Evolutionary conservation across 208 protist species (phyloP).

Genomic region (Trypanosoma avium): DNA sequence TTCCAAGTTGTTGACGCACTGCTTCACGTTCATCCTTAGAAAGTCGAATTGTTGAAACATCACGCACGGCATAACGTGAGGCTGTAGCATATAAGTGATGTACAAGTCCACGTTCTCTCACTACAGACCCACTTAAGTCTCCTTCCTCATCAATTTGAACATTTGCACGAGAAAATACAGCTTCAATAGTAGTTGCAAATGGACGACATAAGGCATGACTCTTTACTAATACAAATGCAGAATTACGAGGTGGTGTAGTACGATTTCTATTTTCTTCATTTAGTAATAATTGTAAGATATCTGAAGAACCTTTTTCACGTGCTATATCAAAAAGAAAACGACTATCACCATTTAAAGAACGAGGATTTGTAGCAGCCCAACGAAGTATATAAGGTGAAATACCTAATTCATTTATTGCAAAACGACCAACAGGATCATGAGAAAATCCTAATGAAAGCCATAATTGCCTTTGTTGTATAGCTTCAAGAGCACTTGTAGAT

Average conservation of each 20-base stretch:
- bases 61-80: constrained; percentile 35
- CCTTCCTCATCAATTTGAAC: constrained; percentile 53
- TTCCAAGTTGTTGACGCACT: constrained; percentile 28
- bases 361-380: constrained; percentile 19
- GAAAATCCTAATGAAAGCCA: constrained; percentile 42
- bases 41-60: constrained; percentile 34
- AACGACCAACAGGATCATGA: constrained; percentile 33
- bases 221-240: constrained; percentile 69
- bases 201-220: constrained; percentile 50
- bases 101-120: constrained; percentile 38
- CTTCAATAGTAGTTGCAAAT: constrained; percentile 39
- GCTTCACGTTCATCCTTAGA: constrained; percentile 22
- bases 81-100: constrained; percentile 40
- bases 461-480: constrained; percentile 63
- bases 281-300: constrained; percentile 22
- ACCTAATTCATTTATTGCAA: constrained; percentile 25
- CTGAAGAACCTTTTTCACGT: constrained; percentile 10
- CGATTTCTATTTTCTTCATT: constrained; percentile 21
- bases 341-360: constrained; percentile 17
- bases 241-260: constrained; percentile 32
- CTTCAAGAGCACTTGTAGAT: constrained; percentile 66
- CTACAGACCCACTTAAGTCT: constrained; percentile 29
- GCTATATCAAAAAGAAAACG: constrained; percentile 26
- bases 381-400: constrained; percentile 29
- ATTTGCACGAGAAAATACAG: constrained; percentile 27